Evolutionary conservation across 148 eudicot species (phyloP).

Genomic region (Tetragonia tetragonoides): DNA sequence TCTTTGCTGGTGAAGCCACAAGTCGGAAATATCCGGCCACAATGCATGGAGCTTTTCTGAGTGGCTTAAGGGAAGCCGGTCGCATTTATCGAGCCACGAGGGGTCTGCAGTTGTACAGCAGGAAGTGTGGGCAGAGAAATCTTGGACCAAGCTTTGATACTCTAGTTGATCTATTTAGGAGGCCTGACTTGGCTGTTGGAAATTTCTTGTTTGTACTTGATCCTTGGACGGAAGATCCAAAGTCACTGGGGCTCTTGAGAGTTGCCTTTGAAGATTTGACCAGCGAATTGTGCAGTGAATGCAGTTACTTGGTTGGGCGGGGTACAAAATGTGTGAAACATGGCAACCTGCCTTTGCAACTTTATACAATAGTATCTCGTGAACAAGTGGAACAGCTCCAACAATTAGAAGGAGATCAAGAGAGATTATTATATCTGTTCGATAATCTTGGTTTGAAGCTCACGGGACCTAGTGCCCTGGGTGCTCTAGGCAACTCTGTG

Average conservation of each 20-base stretch:
- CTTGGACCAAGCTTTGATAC: slow-evolving; percentile 43
- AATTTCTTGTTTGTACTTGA: slow-evolving; percentile 59
- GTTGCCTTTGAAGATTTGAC: slow-evolving; percentile 39
- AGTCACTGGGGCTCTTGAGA: slow-evolving; percentile 56
- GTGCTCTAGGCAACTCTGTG: slow-evolving; percentile 43
- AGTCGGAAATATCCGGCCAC: slow-evolving; percentile 78
- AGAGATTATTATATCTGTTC: slow-evolving; percentile 45
- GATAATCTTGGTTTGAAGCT: slow-evolving; percentile 67
- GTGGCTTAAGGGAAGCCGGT: slow-evolving; percentile 91
- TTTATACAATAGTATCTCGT: slow-evolving; percentile 59
- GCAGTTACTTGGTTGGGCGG: slow-evolving; percentile 27
- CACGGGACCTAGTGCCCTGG: slow-evolving; percentile 56
- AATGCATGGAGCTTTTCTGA: slow-evolving; percentile 94
- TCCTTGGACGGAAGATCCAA: slow-evolving; percentile 49
- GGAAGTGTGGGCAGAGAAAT: slow-evolving; percentile 41
- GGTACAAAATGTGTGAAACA: slow-evolving; percentile 33
- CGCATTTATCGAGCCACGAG: slow-evolving; percentile 47
- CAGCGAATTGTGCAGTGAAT: slow-evolving; percentile 31
- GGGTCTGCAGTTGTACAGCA: slow-evolving; percentile 36
- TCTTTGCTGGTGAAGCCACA: slow-evolving; percentile 93
- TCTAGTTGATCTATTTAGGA: slow-evolving; percentile 54
- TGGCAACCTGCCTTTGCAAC: slow-evolving; percentile 44
- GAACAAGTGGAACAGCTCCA: slow-evolving; percentile 67
- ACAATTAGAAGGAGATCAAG: slow-evolving; percentile 41
- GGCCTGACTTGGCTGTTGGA: slow-evolving; percentile 68